A percentile compares a stretch with the other conserved stretches of the same genome.
Evolutionary conservation across 2,329 filamentous ascomycete genomes (phyloP).

Genomic region (Orbilia oligospora): DNA sequence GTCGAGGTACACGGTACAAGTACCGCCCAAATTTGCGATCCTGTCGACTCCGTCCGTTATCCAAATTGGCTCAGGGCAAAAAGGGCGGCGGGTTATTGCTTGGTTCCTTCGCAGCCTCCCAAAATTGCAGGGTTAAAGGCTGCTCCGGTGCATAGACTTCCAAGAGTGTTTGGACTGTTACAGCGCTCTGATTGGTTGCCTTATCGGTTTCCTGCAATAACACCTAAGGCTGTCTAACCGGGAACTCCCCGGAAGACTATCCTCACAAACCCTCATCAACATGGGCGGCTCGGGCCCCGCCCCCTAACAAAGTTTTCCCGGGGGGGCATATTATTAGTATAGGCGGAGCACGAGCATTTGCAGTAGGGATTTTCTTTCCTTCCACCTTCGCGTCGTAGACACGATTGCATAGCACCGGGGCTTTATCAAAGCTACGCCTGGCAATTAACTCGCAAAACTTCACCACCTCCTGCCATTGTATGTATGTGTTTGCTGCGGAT

Average conservation of each 20-base stretch:
- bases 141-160: slow-evolving; percentile 32
- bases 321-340: slow-evolving; percentile 56
- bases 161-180: slow-evolving; percentile 45
- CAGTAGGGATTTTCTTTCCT: slow-evolving; percentile 47
- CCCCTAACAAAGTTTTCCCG: slow-evolving; percentile 17
- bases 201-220: slow-evolving; percentile 24
- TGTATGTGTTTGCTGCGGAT: slow-evolving; percentile 55
- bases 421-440: slow-evolving; percentile 56
- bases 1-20: slow-evolving; percentile 55
- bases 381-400: slow-evolving; percentile 48
- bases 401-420: slow-evolving; percentile 59
- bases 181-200: slow-evolving; percentile 43
- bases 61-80: slow-evolving; percentile 55
- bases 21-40: slow-evolving; percentile 57
- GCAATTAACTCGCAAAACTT: slow-evolving; percentile 44
- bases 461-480: not conserved
- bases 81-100: slow-evolving; percentile 23
- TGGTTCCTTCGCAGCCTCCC: slow-evolving; percentile 35
- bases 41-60: slow-evolving; percentile 7
- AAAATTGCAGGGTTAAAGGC: slow-evolving; percentile 53
- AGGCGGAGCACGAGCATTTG: slow-evolving; percentile 59
- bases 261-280: not conserved
- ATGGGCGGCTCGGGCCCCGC: slow-evolving; percentile 5
- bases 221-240: slow-evolving; percentile 40
- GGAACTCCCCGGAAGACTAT: slow-evolving; percentile 16